Conservation (phyloP, 2,329 filamentous ascomycete species). For the Diatrype stigma region DNA sequence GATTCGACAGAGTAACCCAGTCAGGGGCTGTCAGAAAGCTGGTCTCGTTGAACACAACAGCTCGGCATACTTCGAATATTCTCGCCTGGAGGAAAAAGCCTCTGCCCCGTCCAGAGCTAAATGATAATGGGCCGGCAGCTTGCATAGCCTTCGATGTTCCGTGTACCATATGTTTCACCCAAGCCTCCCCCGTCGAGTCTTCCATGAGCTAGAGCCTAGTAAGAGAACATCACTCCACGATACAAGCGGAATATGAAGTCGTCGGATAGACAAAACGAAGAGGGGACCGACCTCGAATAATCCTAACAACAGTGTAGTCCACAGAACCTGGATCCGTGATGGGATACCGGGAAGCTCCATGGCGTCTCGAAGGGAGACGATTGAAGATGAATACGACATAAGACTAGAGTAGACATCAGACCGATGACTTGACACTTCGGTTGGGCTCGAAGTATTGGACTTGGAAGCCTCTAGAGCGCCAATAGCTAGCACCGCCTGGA, state of each 20-base stretch:
- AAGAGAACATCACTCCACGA: not conserved
- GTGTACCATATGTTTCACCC: slow-evolving; percentile 8
- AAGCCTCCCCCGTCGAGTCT: slow-evolving; percentile 2
- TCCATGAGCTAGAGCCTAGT: slow-evolving; percentile 4
- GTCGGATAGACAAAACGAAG: not conserved
- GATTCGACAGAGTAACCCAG: not conserved
- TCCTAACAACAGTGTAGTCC: slow-evolving; percentile 7
- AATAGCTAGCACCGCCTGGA: slow-evolving; percentile 1
- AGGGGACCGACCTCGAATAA: slow-evolving; percentile 4
- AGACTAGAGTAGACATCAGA: not conserved
- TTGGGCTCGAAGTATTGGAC: not conserved
- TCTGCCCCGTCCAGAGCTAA: not conserved
- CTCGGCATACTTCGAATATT: slow-evolving; percentile 6
- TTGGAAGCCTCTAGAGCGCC: slow-evolving; percentile 2
- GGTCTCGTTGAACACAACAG: slow-evolving; percentile 1
- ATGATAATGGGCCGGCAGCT: slow-evolving; percentile 1
- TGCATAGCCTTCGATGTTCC: slow-evolving; percentile 5
- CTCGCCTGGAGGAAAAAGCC: slow-evolving; percentile 4
- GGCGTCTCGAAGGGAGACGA: not conserved
- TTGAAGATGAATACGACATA: slow-evolving; percentile 1
- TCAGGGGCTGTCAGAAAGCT: slow-evolving; percentile 2
- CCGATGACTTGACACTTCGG: not conserved
- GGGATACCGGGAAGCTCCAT: not conserved
- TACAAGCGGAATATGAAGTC: not conserved
- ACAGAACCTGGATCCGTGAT: slow-evolving; percentile 3